phyloP scores from a whole-genome alignment of 1,284 basidiomycete genomes.

The Flammula alnicola region DNA sequence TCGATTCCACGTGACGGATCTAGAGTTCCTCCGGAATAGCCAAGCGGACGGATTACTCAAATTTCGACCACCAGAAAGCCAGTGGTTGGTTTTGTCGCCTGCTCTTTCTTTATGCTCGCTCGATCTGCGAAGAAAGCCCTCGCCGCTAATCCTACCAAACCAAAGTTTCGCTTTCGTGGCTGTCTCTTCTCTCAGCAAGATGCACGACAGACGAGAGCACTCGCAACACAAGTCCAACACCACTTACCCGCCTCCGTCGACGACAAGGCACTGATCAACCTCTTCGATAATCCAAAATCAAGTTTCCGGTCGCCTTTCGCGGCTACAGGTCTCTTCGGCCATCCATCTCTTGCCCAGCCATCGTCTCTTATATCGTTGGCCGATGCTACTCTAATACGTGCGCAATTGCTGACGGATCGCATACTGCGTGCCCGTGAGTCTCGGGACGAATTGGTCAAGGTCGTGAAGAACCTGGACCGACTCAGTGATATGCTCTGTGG shows the following conservation, averaged over 20 bases:
- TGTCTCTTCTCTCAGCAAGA: slow-evolving; percentile 42
- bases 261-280: slow-evolving; percentile 65
- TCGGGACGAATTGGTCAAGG: slow-evolving; percentile 74
- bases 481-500: slow-evolving; percentile 95
- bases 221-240: slow-evolving; percentile 40
- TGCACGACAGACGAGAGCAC: slow-evolving; percentile 16
- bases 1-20: not conserved
- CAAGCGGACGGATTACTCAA: too few species aligned
- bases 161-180: slow-evolving; percentile 48
- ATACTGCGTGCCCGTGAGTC: slow-evolving; percentile 71
- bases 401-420: slow-evolving; percentile 74
- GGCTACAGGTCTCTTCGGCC: slow-evolving; percentile 76
- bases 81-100: slow-evolving; percentile 9
- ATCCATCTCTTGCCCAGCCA: slow-evolving; percentile 65
- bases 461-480: slow-evolving; percentile 93
- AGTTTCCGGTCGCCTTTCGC: slow-evolving; percentile 45
- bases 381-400: slow-evolving; percentile 73
- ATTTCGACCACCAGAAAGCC: not conserved
- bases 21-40: too few species aligned
- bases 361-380: slow-evolving; percentile 66
- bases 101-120: slow-evolving; percentile 55
- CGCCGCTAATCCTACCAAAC: slow-evolving; percentile 37
- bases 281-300: slow-evolving; percentile 69
- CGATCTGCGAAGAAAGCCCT: slow-evolving; percentile 49
- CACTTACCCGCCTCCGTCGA: slow-evolving; percentile 63